Evolutionary conservation across 179 eudicot genomes (phyloP), one percentile per base, ranked within the genome.

Genomic region (Nepenthes alata): DNA sequence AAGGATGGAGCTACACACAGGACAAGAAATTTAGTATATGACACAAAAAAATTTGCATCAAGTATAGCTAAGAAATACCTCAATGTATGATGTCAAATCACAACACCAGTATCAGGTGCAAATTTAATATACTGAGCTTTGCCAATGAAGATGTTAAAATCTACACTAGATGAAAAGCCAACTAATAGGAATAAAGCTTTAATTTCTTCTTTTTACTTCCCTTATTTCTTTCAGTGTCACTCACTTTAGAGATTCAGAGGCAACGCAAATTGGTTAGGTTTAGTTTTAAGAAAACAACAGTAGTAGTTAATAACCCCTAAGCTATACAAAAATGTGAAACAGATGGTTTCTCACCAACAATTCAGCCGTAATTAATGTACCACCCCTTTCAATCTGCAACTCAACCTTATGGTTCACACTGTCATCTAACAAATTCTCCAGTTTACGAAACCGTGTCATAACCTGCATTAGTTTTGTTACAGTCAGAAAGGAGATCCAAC

Each of bases 331-430:
- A 53, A 36, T 16, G 6, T 2, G 8, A 7, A 57, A 36, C 45
- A 48, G 39, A 53, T 62, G 58, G 50, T 38, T 69, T 60, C 96
- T 76, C 59, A 90, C 99, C 85, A 36, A 48, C 73, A 94, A 57
- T 38, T 83, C 64, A 25, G 90, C 79, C 15, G 88, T 81, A 72
- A 87, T 77, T 13, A 83, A 78, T 59, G 81, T 72, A 61, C 97
- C 97, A 70, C 99, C 99, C 80, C 99, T 87, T 80, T 94, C 95
- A 75, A 94, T 78, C 70, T 87, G 87, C 67, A 94, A 69, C 72
- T 90, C 77, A 55, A 94, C 72, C 53, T 76, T 79, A 72, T 78
- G 76, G 68, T 70, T 75, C 56, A 94, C 97, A 77, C 81, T 75
- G 71, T 87, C 96, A 74, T 94, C 96, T 66, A 94, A 75, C 71